Conservation (phyloP, 371 early-diverging fungal species). For the Mortierella sp. region DNA sequence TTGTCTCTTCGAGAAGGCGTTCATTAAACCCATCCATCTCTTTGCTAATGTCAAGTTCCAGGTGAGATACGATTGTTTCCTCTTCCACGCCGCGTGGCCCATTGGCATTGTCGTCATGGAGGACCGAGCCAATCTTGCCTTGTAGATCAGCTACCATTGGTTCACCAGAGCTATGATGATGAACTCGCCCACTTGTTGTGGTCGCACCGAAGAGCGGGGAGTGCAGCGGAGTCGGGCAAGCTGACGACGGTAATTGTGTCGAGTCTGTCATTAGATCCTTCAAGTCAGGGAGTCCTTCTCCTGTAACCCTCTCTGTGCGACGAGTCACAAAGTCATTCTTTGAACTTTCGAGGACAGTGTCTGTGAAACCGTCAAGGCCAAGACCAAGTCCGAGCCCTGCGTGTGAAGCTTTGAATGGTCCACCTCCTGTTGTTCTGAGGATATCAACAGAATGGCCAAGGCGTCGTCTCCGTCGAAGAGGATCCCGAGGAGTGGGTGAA, state of each 20-base stretch:
- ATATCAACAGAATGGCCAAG: slow-evolving; percentile 3
- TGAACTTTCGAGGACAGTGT: neutral
- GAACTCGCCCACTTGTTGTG: slow-evolving; percentile 18
- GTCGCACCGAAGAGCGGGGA: slow-evolving; percentile 52
- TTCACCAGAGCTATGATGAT: slow-evolving; percentile 34
- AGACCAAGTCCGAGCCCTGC: slow-evolving; percentile 10
- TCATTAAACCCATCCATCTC: slow-evolving; percentile 46
- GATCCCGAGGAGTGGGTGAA: neutral
- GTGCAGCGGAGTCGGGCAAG: slow-evolving; percentile 48
- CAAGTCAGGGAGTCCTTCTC: slow-evolving; percentile 13
- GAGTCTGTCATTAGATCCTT: slow-evolving; percentile 48
- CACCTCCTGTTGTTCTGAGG: neutral
- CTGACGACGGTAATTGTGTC: slow-evolving; percentile 46
- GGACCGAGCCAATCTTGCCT: too few relatives aligned
- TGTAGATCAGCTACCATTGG: slow-evolving; percentile 4
- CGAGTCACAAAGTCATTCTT: neutral
- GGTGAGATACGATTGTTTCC: slow-evolving; percentile 33
- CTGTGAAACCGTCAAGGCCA: neutral
- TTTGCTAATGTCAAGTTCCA: slow-evolving; percentile 44
- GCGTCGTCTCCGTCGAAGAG: slow-evolving; percentile 14
- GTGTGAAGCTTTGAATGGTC: slow-evolving; percentile 8
- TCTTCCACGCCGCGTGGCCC: slow-evolving; percentile 13
- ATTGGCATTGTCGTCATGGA: slow-evolving; percentile 5
- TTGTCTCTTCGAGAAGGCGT: slow-evolving; percentile 14
- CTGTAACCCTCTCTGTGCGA: neutral